These are phyloP conservation scores for Chlorella sp. DNA, from an alignment of 139 green algal species.

Conservation along the genomic window DNA sequence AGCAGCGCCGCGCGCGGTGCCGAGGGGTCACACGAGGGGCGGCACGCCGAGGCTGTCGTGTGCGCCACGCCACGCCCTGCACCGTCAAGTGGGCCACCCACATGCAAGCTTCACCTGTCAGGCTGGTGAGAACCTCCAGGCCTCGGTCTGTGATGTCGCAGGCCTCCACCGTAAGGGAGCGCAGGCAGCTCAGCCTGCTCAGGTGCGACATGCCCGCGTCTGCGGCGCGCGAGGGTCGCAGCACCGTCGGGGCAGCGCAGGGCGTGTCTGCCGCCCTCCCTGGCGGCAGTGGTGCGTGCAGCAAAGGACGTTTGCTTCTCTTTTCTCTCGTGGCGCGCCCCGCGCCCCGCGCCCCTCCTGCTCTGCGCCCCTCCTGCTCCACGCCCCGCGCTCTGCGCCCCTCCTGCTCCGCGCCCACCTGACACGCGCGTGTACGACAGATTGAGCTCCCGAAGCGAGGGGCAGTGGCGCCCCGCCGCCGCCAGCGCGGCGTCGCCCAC, in stretches of 20 bases:
- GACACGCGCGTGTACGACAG: neutral
- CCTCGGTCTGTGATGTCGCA: conserved; percentile 25
- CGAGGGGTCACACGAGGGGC: too few relatives aligned
- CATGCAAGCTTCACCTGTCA: neutral
- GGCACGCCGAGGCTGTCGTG: neutral
- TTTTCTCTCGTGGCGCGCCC: neutral
- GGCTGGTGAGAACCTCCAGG: neutral
- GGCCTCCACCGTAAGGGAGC: conserved; percentile 29
- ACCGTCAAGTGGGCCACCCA: neutral
- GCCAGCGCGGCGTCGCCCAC: conserved; percentile 25
- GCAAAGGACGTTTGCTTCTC: neutral
- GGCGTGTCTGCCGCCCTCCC: too few relatives aligned
- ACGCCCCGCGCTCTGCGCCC: neutral
- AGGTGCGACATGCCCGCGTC: conserved; percentile 6
- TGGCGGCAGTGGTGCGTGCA: neutral
- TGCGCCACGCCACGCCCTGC: neutral
- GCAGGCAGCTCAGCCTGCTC: neutral
- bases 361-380: neutral
- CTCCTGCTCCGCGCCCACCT: neutral
- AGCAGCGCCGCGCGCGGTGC: neutral
- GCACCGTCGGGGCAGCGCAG: neutral
- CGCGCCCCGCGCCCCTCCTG: neutral
- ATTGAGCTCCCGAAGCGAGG: neutral
- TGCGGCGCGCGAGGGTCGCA: neutral
- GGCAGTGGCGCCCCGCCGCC: neutral